Conservation (phyloP, 2,329 filamentous ascomycete genomes). For the Hortaea werneckii region DNA sequence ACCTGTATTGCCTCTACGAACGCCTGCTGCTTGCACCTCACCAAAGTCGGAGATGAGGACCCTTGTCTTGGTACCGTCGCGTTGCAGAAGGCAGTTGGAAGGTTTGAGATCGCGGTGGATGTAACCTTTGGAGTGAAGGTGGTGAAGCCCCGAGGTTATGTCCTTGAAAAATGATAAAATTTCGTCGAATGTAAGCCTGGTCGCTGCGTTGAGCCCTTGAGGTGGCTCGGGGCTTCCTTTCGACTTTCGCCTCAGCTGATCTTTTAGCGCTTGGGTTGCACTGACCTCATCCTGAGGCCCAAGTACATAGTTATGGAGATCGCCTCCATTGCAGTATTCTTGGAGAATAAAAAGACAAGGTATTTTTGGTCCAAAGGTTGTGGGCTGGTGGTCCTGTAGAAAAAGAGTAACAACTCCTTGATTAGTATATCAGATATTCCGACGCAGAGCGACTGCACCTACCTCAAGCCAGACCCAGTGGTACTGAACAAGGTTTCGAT, state of each 20-base stretch:
- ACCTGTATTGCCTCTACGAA: constrained; percentile 76
- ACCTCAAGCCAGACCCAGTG: constrained; percentile 88
- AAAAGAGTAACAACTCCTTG: no score
- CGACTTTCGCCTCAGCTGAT: constrained; percentile 71
- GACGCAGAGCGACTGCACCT: no score
- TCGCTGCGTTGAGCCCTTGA: constrained; percentile 40
- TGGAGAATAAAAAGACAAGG: constrained; percentile 95
- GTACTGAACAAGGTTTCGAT: constrained; percentile 93
- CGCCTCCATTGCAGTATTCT: constrained; percentile 92
- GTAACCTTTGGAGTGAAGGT: constrained; percentile 83
- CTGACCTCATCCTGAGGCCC: constrained; percentile 60
- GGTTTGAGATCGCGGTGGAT: constrained; percentile 95
- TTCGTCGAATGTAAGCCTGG: constrained; percentile 66
- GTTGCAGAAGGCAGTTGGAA: constrained; percentile 84
- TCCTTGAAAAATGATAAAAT: constrained; percentile 97
- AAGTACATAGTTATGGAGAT: constrained; percentile 80
- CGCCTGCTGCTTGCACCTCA: constrained; percentile 80
- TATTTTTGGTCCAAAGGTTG: constrained; percentile 76
- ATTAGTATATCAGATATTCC: no score
- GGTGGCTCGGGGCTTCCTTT: constrained; percentile 58
- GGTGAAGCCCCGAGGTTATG: constrained; percentile 81
- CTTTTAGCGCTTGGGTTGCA: constrained; percentile 70
- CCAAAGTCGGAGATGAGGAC: constrained; percentile 97
- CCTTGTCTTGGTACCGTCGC: constrained; percentile 52
- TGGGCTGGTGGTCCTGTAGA: constrained; percentile 58